These are phyloP conservation scores for Tolypocladium nubicola DNA, from an alignment of 2,329 filamentous ascomycete genomes.

Conservation along the genomic window DNA sequence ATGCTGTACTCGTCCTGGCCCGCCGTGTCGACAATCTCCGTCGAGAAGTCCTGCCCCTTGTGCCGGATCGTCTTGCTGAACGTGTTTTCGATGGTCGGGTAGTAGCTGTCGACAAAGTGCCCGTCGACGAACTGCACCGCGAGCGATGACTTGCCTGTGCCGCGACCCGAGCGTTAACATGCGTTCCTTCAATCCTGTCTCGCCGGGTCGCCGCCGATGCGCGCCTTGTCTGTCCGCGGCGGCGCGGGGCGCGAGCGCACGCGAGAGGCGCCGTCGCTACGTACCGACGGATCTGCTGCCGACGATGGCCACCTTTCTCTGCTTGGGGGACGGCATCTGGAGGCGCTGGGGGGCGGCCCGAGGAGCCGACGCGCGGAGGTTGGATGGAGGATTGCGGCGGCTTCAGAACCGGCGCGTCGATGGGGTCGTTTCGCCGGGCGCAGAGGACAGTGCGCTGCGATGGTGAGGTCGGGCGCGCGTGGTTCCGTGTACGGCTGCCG, in stretches of 20 bases:
- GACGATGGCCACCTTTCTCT: constrained; percentile 91
- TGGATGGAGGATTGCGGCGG: neutral
- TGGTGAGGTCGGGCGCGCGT: neutral
- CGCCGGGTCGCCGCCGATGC: neutral
- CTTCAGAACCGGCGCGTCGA: neutral
- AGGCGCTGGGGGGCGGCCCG: neutral
- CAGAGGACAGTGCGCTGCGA: neutral
- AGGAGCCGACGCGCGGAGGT: neutral
- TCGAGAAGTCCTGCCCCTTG: constrained; percentile 86
- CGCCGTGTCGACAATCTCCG: constrained; percentile 96
- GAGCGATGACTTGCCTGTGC: constrained; percentile 85
- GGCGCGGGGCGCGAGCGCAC: neutral
- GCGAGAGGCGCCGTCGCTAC: constrained; percentile 10
- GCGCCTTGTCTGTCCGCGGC: neutral
- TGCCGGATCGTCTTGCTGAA: constrained; percentile 93
- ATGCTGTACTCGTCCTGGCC: constrained; percentile 99
- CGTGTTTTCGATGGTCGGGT: constrained; percentile 97
- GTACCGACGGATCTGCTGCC: constrained; percentile 76
- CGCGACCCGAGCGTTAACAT: neutral
- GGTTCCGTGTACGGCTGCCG: neutral
- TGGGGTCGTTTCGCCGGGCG: neutral
- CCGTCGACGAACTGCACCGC: constrained; percentile 96
- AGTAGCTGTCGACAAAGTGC: constrained; percentile 98
- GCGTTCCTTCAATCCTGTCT: neutral
- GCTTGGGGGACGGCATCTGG: constrained; percentile 63